A percentile compares a stretch with the other conserved stretches of the same genome.
phyloP scores from a whole-genome alignment of 2,329 filamentous ascomycete species.

The Cladophialophora exuberans region DNA sequence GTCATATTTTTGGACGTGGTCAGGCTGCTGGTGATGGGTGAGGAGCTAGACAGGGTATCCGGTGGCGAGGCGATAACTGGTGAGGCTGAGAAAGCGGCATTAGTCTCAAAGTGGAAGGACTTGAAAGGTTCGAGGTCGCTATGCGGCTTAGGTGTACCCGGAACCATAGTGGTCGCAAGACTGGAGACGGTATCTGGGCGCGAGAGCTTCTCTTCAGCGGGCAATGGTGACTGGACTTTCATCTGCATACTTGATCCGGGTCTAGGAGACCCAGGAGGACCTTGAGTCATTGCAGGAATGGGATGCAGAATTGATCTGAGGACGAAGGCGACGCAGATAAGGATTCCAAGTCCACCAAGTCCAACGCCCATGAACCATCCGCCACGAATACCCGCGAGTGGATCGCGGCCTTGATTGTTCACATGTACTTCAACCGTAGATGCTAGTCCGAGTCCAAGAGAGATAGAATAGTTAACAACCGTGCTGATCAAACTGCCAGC shows the following conservation, averaged over 20 bases:
- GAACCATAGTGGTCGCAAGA: constrained; percentile 22
- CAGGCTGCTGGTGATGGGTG: background rate
- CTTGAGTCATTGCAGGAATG: constrained; percentile 7
- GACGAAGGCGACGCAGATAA: constrained; percentile 26
- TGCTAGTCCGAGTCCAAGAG: constrained; percentile 34
- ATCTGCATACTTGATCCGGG: constrained; percentile 4
- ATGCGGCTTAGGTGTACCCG: constrained; percentile 8
- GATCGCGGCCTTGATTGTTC: constrained; percentile 29
- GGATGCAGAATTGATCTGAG: constrained; percentile 23
- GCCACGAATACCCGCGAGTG: constrained; percentile 33
- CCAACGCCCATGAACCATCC: constrained; percentile 36
- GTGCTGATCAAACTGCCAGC: constrained; percentile 36
- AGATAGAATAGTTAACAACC: constrained; percentile 36
- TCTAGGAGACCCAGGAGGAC: constrained; percentile 12
- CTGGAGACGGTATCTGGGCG: constrained; percentile 17
- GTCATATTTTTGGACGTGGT: constrained; percentile 3
- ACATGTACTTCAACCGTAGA: constrained; percentile 34
- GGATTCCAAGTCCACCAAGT: constrained; percentile 31
- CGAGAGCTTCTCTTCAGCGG: constrained; percentile 1
- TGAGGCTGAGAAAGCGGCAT: constrained; percentile 7
- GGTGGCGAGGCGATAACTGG: background rate
- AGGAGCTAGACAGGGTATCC: background rate
- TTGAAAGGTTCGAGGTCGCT: constrained; percentile 18
- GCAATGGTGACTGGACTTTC: constrained; percentile 4
- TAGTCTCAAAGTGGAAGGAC: constrained; percentile 19